phyloP scores from a whole-genome alignment of 2,329 filamentous ascomycete species.

The Purpureocillium lavendulum region DNA sequence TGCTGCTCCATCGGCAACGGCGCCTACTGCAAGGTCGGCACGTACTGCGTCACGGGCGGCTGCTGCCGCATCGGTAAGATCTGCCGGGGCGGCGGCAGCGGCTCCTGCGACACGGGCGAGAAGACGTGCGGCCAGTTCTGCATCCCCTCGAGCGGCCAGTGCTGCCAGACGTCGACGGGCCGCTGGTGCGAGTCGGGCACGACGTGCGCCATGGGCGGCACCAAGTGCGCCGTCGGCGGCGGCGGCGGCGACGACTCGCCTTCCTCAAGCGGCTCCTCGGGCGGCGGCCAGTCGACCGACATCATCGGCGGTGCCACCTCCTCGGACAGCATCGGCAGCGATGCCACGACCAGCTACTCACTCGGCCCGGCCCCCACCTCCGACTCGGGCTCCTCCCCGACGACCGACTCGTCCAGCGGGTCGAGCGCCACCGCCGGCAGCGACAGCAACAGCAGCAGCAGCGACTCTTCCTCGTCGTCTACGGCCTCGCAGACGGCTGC shows the following conservation, averaged over 20 bases:
- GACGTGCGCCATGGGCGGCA: conserved; percentile 6
- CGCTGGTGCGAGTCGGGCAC: conserved; percentile 11
- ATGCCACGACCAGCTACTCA: conserved; percentile 1
- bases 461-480: too few relatives aligned
- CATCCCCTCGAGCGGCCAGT: conserved; percentile 11
- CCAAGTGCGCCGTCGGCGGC: conserved; percentile 5
- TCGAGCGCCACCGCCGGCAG: neutral
- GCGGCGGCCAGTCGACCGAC: conserved; percentile 4
- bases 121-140: conserved; percentile 13
- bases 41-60: conserved; percentile 8
- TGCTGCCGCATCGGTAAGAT: conserved; percentile 22
- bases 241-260: conserved; percentile 4
- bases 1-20: conserved; percentile 16
- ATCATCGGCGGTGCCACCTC: neutral
- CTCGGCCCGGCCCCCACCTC: conserved; percentile 1
- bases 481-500: neutral
- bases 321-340: neutral
- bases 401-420: neutral
- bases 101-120: conserved; percentile 1
- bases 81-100: conserved; percentile 8
- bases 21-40: conserved; percentile 7
- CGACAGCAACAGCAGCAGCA: too few relatives aligned
- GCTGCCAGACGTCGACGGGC: conserved; percentile 10
- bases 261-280: neutral
- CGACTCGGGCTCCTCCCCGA: neutral